phyloP scores from a whole-genome alignment of 495 filamentous ascomycete genomes.

The Cladorrhinum samala region DNA sequence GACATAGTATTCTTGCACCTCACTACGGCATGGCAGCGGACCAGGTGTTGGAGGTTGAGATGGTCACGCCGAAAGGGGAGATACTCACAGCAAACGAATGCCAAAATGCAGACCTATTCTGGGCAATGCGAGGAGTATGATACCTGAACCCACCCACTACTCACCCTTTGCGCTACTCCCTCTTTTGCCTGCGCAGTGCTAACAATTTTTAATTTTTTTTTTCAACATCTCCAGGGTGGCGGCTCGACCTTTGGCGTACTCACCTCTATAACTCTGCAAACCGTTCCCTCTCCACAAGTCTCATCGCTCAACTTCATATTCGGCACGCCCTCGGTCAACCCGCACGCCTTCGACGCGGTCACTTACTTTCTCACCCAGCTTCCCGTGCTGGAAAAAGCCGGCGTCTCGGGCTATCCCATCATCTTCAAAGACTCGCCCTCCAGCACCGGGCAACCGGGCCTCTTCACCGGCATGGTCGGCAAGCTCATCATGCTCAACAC shows the following conservation, averaged over 20 bases:
- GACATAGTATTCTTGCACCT: constrained; percentile 50
- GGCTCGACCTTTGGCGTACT: constrained; percentile 59
- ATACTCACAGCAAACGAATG: constrained; percentile 50
- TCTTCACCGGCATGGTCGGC: constrained; percentile 29
- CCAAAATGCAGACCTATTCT: constrained; percentile 57
- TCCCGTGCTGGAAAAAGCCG: constrained; percentile 30
- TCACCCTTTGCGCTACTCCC: no score
- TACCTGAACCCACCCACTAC: no score
- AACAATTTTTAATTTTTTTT: no score
- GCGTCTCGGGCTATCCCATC: constrained; percentile 35
- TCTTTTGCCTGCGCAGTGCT: no score
- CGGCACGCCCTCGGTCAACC: constrained; percentile 8
- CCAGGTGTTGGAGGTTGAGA: constrained; percentile 54
- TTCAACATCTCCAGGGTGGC: no score
- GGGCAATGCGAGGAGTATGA: constrained; percentile 61
- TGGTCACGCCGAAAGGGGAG: constrained; percentile 51
- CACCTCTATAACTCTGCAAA: constrained; percentile 46
- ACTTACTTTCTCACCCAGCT: constrained; percentile 34
- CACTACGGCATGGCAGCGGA: constrained; percentile 58
- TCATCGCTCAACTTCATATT: constrained; percentile 15
- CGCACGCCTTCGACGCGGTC: constrained; percentile 21
- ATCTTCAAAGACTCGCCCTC: constrained; percentile 20
- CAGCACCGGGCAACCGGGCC: constrained; percentile 4
- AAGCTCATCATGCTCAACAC: constrained; percentile 26
- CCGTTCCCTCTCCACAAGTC: constrained; percentile 30